Percentiles rank a stretch among this genome's conserved stretches.
Conservation (phyloP, 306 rosid genomes). For the Ziziphus jujuba region DNA sequence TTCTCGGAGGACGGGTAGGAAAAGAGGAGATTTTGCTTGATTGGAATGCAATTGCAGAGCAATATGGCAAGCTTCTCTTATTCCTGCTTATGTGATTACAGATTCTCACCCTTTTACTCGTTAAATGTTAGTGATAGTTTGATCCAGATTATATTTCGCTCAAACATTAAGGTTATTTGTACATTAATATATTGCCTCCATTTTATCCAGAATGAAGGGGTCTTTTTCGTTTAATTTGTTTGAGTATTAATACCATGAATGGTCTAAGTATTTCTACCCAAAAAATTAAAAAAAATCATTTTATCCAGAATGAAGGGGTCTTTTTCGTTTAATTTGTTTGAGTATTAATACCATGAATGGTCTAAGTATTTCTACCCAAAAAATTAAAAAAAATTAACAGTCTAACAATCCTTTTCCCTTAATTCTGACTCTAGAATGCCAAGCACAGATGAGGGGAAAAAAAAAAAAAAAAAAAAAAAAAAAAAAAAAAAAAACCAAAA, state of each 20-base stretch:
- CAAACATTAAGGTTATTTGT: too few relatives aligned
- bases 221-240: neutral
- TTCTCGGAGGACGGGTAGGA: conserved; percentile 32
- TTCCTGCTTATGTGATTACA: neutral
- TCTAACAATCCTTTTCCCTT: neutral
- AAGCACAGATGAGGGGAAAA: too few relatives aligned
- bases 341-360: neutral
- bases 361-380: too few relatives aligned
- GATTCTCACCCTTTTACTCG: neutral
- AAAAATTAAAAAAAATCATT: too few relatives aligned
- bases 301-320: neutral
- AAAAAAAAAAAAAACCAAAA: too few relatives aligned
- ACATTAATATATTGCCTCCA: neutral
- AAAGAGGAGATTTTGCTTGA: conserved; percentile 72
- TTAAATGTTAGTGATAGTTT: too few relatives aligned
- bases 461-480: too few relatives aligned
- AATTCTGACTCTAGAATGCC: too few relatives aligned
- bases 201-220: neutral
- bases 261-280: too few relatives aligned
- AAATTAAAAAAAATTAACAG: too few relatives aligned
- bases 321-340: neutral
- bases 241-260: neutral
- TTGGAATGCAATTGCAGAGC: conserved; percentile 85
- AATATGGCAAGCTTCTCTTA: conserved; percentile 55
- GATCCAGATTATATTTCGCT: too few relatives aligned